Evolutionary conservation across 371 early-diverging fungal genomes (phyloP), one percentile per base, ranked within the genome.

Genomic region (Actinomortierella ambigua): DNA sequence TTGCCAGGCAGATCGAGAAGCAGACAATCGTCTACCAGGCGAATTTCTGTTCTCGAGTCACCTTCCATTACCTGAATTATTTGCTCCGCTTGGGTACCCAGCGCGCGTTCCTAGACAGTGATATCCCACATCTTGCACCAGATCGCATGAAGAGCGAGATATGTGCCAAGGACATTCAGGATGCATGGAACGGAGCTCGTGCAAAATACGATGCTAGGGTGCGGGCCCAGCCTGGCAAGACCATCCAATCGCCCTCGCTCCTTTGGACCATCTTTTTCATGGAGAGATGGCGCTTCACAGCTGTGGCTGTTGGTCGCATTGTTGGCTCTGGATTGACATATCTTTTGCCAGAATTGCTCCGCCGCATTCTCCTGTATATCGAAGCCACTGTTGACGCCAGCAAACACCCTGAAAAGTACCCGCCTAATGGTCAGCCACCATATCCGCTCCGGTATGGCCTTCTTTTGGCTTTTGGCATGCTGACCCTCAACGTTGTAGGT

Each of bases 41-140:
- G 13, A 71, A 71, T 23, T 42, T 65, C 46, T 65, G 59, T 50
- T 71, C 71, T 15, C 57, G 71, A 13, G 34, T 65, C 18, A 62
- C 46, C 9, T 71, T 59, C 46, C 63, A 65, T 41, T 65, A 62
- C 24, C 34, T 34, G 7, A 34, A 34, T 11, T 34, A 34, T 34
- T 34, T 34, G 11, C 34, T 34, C 34, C 34, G 34, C 34, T 34
- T 34, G 34, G 34, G 34, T 11, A 34, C 34, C 11, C 34, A 34
- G 11, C 34, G 34, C 34, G 34, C 34, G 7, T 34, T 34, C 34
- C 34, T 34, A 4, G 34, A 34, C 34, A 34, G 11, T 4, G 34
- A 34, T 34, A 34, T 34, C 11, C 34, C 34, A 6, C 34, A 4
- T 4, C 34, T 34, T 34, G 34, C 34, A 4, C 4, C 34, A 34